phyloP scores from a whole-genome alignment of 257 asterid genomes.

The Solanum paucissectum region DNA sequence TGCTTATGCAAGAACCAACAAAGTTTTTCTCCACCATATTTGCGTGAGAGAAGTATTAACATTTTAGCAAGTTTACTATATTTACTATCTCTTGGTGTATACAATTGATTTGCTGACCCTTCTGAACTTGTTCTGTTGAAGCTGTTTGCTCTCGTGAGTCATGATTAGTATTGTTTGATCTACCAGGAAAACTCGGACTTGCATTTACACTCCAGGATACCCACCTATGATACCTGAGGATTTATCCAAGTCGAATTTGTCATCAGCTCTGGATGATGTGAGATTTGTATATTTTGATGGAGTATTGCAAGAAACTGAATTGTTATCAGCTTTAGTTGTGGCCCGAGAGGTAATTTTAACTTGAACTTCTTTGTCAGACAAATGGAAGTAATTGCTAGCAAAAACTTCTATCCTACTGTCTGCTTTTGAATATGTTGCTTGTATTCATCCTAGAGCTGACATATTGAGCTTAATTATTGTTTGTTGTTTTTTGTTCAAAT shows the following conservation, averaged over 20 bases:
- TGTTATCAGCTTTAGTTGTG: constrained; percentile 39
- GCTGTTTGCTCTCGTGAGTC: background rate
- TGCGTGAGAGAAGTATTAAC: background rate
- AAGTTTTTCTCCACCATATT: background rate
- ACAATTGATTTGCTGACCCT: background rate
- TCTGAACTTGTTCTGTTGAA: background rate
- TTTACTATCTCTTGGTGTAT: background rate
- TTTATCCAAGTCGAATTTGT: constrained; percentile 45
- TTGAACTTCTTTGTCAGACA: background rate
- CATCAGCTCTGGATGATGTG: constrained; percentile 58
- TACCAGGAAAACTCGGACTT: constrained; percentile 89
- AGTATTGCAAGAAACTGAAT: constrained; percentile 57
- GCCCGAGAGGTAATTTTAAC: constrained; percentile 68
- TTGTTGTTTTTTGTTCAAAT: background rate
- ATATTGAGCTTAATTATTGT: background rate
- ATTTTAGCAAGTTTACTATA: background rate
- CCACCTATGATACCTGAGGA: constrained; percentile 89
- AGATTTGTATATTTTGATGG: constrained; percentile 75
- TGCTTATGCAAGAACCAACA: background rate
- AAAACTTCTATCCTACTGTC: background rate
- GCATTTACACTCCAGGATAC: constrained; percentile 91
- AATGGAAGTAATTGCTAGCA: background rate
- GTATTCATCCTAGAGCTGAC: background rate
- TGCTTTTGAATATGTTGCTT: background rate
- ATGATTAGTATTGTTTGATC: background rate